Conservation (phyloP, 163 green algal genomes). For the Scenedesmus sp. region DNA sequence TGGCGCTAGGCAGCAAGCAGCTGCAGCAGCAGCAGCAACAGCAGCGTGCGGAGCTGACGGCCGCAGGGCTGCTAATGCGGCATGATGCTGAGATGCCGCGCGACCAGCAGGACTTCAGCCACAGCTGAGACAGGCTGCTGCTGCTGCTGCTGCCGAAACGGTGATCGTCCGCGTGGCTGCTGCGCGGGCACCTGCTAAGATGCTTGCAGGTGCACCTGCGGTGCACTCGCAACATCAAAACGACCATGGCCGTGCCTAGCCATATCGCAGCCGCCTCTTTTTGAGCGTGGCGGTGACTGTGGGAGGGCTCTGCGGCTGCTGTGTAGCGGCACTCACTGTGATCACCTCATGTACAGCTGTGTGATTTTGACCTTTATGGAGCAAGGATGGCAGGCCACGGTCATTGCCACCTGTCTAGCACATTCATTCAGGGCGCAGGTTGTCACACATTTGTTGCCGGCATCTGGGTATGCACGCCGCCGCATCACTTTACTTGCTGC, state of each 20-base stretch:
- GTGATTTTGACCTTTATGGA: neutral
- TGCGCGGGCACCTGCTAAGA: neutral
- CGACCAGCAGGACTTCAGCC: neutral
- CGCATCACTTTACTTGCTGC: neutral
- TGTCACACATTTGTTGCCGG: neutral
- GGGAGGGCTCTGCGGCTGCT: neutral
- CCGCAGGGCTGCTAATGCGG: neutral
- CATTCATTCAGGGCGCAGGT: neutral
- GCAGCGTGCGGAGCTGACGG: neutral
- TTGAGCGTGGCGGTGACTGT: neutral
- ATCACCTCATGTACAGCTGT: neutral
- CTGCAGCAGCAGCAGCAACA: neutral
- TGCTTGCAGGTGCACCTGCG: neutral
- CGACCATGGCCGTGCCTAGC: neutral
- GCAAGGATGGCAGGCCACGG: neutral
- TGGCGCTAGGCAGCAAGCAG: neutral
- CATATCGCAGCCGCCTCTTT: neutral
- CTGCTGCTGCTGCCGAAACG: neutral
- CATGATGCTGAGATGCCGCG: neutral
- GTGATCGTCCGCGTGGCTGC: neutral
- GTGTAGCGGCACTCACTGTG: neutral
- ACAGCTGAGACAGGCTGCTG: neutral
- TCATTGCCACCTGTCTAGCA: neutral
- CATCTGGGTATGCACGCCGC: neutral
- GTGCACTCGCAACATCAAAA: neutral